These are phyloP conservation scores for Aspergillus niger DNA, from an alignment of 2,329 filamentous ascomycete genomes.

Conservation along the genomic window DNA sequence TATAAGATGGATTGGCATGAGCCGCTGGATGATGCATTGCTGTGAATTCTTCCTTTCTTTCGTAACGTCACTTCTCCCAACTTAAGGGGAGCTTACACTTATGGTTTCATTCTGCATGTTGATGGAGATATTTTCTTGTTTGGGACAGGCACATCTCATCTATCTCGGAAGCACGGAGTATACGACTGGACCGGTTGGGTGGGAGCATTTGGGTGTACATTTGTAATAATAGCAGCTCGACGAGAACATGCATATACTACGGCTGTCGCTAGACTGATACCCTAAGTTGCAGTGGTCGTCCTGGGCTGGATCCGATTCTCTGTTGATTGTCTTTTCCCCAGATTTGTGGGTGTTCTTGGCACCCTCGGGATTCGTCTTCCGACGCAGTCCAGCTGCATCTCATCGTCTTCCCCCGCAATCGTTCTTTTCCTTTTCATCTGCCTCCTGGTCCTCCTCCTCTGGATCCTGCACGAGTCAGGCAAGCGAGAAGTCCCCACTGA, in stretches of 20 bases:
- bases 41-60: background rate
- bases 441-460: too few relatives aligned
- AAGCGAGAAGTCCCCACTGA: background rate
- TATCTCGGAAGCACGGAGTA: background rate
- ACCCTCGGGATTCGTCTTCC: too few relatives aligned
- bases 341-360: too few relatives aligned
- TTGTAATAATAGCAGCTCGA: slow-evolving; percentile 7
- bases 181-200: background rate
- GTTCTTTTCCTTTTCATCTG: too few relatives aligned
- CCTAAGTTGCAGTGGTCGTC: background rate
- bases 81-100: too few relatives aligned
- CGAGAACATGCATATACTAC: background rate
- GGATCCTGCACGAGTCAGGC: too few relatives aligned
- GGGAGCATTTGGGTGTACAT: slow-evolving; percentile 6
- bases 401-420: too few relatives aligned
- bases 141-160: background rate
- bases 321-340: background rate
- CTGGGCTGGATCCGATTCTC: background rate
- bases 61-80: background rate
- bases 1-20: slow-evolving; percentile 18
- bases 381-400: too few relatives aligned
- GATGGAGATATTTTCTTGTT: background rate
- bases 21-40: background rate
- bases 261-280: background rate
- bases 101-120: too few relatives aligned